Evolutionary conservation across 2,329 filamentous ascomycete species (phyloP).

Genomic region (Colletotrichum melonis): DNA sequence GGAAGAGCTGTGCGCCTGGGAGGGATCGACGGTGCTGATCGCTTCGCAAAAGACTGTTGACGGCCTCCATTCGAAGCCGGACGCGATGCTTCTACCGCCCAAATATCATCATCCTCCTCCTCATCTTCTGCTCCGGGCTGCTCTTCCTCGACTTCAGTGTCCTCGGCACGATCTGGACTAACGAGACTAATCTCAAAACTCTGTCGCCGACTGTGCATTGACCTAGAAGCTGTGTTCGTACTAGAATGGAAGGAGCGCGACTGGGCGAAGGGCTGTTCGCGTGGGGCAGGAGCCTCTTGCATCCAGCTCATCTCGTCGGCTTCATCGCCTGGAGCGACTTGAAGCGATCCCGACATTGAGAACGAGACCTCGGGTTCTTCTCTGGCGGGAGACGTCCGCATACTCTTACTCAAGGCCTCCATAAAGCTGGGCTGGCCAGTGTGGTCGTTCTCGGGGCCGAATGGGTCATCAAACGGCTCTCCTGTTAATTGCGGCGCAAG

Average conservation of each 20-base stretch:
- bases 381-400: constrained; percentile 23
- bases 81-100: constrained; percentile 67
- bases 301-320: constrained; percentile 59
- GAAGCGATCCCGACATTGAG: constrained; percentile 27
- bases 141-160: constrained; percentile 28
- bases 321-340: constrained; percentile 33
- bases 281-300: constrained; percentile 38
- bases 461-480: constrained; percentile 44
- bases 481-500: constrained; percentile 16
- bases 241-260: constrained; percentile 20
- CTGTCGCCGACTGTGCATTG: constrained; percentile 13
- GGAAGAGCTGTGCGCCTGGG: constrained; percentile 43
- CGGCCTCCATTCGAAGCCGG: constrained; percentile 38
- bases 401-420: constrained; percentile 44
- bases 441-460: constrained; percentile 40
- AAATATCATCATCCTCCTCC: constrained; percentile 60
- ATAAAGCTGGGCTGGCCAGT: constrained; percentile 47
- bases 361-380: background rate
- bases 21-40: constrained; percentile 33
- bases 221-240: constrained; percentile 22
- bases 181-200: constrained; percentile 10
- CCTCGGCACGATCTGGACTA: constrained; percentile 10
- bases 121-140: constrained; percentile 17
- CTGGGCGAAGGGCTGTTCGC: constrained; percentile 29
- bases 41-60: constrained; percentile 46